Evolutionary conservation across 306 rosid genomes (phyloP), one percentile per base, ranked within the genome.

Genomic region (Vigna reflexopilosa): DNA sequence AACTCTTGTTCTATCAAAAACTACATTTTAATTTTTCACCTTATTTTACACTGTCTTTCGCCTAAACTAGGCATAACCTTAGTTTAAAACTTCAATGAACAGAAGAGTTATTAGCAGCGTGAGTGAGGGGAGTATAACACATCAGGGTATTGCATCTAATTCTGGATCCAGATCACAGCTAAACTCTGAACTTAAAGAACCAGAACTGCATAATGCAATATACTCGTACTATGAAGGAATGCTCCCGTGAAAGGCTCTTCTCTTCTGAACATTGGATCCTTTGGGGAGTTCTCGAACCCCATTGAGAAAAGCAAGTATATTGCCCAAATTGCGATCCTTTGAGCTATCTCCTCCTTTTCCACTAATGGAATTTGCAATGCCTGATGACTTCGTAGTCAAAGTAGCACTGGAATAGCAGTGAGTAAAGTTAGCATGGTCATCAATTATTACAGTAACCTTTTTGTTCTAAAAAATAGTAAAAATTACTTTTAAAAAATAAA

Each of bases 241-340:
- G 58, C 77, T 51, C 67, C 58, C 26, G 51, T 73, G 24, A 40
- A 68, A 57, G 17, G 5, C 50, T 24, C 19, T 68, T 77, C 77
- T 70, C 71, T 67, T 32, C 17, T 52, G 83, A 82, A 72, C 75
- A 45, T 5, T 51, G 44, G 65, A 47, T 76, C 67, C 52, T 47
- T 73, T 12, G 64, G 19, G 13, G 30, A 42, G 67, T 51, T 48
- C 73, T 91, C 88, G 91, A 67, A 67, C 93, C 86, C 70, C 91
- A 82, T 91, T 91, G 89, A 95, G 93, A 90, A 95, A 91, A 40
- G 99, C 91, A 84, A 95, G 93, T 83, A 93, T 87, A 74, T 91
- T 90, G 64, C 98, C 97, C 62, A 91, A 97, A 86, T 95, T 95
- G 8, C 96, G 91, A 83, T 89, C 93, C 83, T 30, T 30, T 91